Base-by-base conservation (phyloP, 1,139 yeast genomes). In the Saccharomyces hybrid region DNA sequence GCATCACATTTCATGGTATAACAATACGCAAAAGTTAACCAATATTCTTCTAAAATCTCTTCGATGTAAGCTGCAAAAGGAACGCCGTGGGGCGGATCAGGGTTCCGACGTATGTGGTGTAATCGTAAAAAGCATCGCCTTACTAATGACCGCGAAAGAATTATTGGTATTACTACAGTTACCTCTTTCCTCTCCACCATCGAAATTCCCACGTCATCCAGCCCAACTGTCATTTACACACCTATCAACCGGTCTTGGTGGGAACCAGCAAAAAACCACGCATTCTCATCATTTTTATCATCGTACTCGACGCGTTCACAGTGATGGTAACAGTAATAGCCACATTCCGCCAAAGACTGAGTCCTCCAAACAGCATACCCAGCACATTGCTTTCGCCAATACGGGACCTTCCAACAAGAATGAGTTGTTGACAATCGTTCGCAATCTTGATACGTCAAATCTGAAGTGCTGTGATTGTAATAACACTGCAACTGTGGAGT, bases 391-490 rank as follows among this genome's bases (percentile, higher is more conserved):
- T 16, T 38, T 38, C 9, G 24, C 44, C 16, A 38, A 38, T 19
- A 16, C 24, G 4, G 44, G 44, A 11, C 12, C 44, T 8, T 38
- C 44, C 44, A 38, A 38, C 19, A 16, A 12, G 16, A 19, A 38
- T 5, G 44, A 16, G 4, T 24, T 61, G 7, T 63, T 82, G 29
- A 69, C 71, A 14, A 57, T 77, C 50, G 86, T 86, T 1, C 73
- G 79, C 53, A 64, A 73, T 0, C 70, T 74, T 7, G 81, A 83
- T 51, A 72, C 79, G n/a, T 78, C 83, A 42, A 91, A 91, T 65
- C 65, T 70, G 21, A 60, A 64, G 7, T 91, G 98, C 70, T 87
- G 89, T 9, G 98, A 91, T 65, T 91, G 98, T 74, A 85, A 86
- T 0, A 67, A 80, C 2, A 64, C 73, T 0, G 81, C 79, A 8